Evolutionary conservation across 352 stramenopile genomes (phyloP).

Genomic region (Phytophthora pistaciae): DNA sequence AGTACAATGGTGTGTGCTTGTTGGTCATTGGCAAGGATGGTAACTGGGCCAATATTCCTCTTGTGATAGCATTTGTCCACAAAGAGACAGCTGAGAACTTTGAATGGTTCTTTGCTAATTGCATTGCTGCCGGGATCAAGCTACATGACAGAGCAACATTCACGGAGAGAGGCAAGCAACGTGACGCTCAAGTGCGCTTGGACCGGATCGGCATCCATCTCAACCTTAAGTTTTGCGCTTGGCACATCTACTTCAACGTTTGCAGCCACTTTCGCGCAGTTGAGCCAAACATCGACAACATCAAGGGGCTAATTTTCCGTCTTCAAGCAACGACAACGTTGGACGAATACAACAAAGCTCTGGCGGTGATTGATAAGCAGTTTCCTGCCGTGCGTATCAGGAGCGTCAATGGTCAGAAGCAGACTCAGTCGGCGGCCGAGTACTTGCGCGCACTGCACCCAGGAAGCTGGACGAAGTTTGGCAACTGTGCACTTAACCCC

Average conservation of each 20-base stretch:
- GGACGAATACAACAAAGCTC: background rate
- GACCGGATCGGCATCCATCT: background rate
- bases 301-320: slow-evolving; percentile 2
- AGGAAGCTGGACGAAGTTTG: background rate
- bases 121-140: slow-evolving; percentile 8
- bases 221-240: slow-evolving; percentile 9
- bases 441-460: background rate
- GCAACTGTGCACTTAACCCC: background rate
- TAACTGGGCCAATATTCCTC: slow-evolving; percentile 8
- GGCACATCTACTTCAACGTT: slow-evolving; percentile 25
- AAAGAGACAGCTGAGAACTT: slow-evolving; percentile 21
- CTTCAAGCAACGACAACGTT: slow-evolving; percentile 12
- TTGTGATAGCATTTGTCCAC: slow-evolving; percentile 4
- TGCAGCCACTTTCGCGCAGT: slow-evolving; percentile 12
- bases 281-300: slow-evolving; percentile 4
- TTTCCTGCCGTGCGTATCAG: background rate
- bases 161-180: slow-evolving; percentile 16
- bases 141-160: slow-evolving; percentile 3
- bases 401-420: background rate
- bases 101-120: slow-evolving; percentile 21
- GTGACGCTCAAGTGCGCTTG: slow-evolving; percentile 8
- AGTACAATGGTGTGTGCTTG: slow-evolving; percentile 13
- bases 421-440: background rate
- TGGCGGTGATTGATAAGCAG: background rate
- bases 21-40: slow-evolving; percentile 5